Evolutionary conservation across 352 stramenopile genomes (phyloP).

Genomic region (Pythium plurisporium): DNA sequence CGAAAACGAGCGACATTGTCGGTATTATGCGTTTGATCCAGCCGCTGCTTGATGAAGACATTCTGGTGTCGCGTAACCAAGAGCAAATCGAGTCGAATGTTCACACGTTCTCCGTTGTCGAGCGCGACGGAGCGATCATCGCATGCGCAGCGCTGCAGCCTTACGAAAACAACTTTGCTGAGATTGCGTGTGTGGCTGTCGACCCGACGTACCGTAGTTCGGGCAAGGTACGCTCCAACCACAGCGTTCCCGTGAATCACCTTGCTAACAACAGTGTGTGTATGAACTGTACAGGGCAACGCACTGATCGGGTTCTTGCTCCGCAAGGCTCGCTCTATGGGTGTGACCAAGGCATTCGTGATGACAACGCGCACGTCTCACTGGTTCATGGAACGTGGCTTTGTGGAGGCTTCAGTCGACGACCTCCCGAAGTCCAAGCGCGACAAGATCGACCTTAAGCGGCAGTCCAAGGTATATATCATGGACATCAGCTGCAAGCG

Average conservation of each 20-base stretch:
- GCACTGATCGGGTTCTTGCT: conserved; percentile 90
- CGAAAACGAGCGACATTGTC: conserved; percentile 89
- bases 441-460: conserved; percentile 73
- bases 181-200: conserved; percentile 90
- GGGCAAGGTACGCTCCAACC: conserved; percentile 47
- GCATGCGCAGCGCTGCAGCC: conserved; percentile 84
- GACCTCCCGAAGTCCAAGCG: conserved; percentile 81
- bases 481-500: conserved; percentile 85
- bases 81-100: conserved; percentile 89
- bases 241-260: background rate
- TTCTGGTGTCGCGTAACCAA: conserved; percentile 84
- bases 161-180: conserved; percentile 88
- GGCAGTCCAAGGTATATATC: conserved; percentile 87
- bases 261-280: background rate
- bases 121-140: conserved; percentile 87
- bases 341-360: conserved; percentile 93
- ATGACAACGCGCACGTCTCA: conserved; percentile 97
- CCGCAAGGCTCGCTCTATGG: conserved; percentile 78
- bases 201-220: conserved; percentile 82
- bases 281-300: conserved; percentile 49
- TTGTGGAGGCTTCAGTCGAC: conserved; percentile 87
- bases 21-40: conserved; percentile 87
- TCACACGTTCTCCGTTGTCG: conserved; percentile 83
- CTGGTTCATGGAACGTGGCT: conserved; percentile 97
- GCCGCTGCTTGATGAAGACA: conserved; percentile 82